Evolutionary conservation across 2,329 filamentous ascomycete genomes (phyloP).

Genomic region (Ceratocystis diversiconidia): DNA sequence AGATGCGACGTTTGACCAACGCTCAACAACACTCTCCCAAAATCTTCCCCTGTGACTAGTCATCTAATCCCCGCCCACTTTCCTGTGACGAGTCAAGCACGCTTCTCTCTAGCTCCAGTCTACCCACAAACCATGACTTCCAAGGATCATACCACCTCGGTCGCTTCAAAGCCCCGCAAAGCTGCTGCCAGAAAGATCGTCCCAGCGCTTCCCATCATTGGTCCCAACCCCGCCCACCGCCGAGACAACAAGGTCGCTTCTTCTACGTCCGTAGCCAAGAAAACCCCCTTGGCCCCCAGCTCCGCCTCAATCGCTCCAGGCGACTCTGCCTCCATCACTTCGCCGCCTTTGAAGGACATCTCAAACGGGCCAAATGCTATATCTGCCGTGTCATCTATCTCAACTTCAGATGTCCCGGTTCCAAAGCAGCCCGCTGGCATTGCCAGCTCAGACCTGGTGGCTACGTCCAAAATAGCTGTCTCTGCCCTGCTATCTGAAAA

Average conservation of each 20-base stretch:
- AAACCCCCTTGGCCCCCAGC: neutral
- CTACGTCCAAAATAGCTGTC: neutral
- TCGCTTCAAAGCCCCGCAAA: slow-evolving; percentile 4
- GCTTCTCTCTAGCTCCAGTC: neutral
- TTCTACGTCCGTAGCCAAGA: neutral
- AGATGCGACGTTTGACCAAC: slow-evolving; percentile 17
- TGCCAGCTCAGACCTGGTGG: neutral
- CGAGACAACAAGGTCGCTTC: slow-evolving; percentile 1
- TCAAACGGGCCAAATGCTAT: neutral
- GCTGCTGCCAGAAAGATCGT: neutral
- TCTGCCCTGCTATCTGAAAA: neutral
- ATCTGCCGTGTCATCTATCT: neutral
- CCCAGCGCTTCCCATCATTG: slow-evolving; percentile 10
- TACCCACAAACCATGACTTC: slow-evolving; percentile 8
- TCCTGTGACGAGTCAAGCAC: slow-evolving; percentile 6
- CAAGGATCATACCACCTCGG: slow-evolving; percentile 3
- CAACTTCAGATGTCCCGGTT: neutral
- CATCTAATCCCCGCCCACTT: neutral
- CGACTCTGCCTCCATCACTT: neutral
- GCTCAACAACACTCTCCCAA: slow-evolving; percentile 10
- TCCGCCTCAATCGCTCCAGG: neutral
- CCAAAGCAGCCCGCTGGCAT: neutral
- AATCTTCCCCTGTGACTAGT: slow-evolving; percentile 15
- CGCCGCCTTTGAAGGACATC: neutral
- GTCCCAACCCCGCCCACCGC: slow-evolving; percentile 4